These are phyloP conservation scores for Cercospora sesami DNA, from an alignment of 2,329 filamentous ascomycete genomes.

Conservation along the genomic window DNA sequence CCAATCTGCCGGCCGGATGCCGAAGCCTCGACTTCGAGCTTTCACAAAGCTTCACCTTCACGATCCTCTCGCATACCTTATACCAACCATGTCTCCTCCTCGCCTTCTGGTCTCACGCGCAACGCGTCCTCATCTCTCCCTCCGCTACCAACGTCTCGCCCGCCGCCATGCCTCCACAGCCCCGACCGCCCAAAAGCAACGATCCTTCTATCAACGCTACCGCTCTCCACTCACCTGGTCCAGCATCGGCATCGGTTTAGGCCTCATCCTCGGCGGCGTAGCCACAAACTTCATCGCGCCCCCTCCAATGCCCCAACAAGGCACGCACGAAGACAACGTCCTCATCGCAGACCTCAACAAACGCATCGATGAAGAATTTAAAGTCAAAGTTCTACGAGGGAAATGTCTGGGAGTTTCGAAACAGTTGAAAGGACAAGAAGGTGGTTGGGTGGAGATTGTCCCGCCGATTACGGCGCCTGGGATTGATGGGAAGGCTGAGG, in stretches of 20 bases:
- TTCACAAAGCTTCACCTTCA: not conserved
- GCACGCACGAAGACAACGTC: constrained; percentile 46
- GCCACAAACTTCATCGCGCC: constrained; percentile 48
- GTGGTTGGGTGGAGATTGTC: constrained; percentile 39
- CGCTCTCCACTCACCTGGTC: constrained; percentile 27
- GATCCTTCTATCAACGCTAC: constrained; percentile 11
- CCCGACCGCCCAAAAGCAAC: not conserved
- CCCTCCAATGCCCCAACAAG: constrained; percentile 44
- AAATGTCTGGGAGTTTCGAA: constrained; percentile 44
- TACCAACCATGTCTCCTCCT: not conserved
- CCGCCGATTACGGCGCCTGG: constrained; percentile 17
- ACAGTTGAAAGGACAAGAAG: constrained; percentile 35
- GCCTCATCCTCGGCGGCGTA: constrained; percentile 40
- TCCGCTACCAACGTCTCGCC: constrained; percentile 29
- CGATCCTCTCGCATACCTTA: not conserved
- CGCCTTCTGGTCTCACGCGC: not conserved
- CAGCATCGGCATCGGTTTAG: constrained; percentile 40
- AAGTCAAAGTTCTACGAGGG: constrained; percentile 50
- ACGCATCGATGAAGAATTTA: constrained; percentile 49
- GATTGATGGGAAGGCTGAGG: not conserved
- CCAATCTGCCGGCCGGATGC: not conserved
- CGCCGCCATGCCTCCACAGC: constrained; percentile 4
- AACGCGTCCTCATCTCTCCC: constrained; percentile 32
- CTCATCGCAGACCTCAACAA: constrained; percentile 46
- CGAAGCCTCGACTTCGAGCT: constrained; percentile 6